Evolutionary conservation across 495 filamentous ascomycete genomes (phyloP).

Genomic region (Paragyromitra xinjiangensis): DNA sequence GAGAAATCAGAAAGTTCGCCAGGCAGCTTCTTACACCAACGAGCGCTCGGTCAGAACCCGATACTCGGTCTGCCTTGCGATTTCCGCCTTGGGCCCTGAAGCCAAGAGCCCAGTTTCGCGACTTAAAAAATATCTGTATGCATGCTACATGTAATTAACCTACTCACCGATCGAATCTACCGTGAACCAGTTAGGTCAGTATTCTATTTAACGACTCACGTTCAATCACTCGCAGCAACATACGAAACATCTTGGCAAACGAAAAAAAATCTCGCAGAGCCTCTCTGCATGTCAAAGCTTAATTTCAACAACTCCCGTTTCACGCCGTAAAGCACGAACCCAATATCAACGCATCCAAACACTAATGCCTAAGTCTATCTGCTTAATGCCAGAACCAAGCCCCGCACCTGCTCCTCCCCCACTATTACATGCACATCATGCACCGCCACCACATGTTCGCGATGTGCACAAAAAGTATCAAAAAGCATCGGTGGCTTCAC

Average conservation of each 20-base stretch:
- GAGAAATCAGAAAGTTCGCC: not conserved
- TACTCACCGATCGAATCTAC: not conserved
- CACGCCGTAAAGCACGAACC: not conserved
- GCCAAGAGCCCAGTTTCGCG: not conserved
- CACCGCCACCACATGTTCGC: slow-evolving; percentile 42
- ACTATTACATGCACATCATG: slow-evolving; percentile 45
- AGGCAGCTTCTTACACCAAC: not conserved
- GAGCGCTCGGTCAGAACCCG: not conserved
- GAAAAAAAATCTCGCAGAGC: slow-evolving; percentile 12
- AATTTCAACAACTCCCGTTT: slow-evolving; percentile 40
- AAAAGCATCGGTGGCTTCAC: slow-evolving; percentile 20
- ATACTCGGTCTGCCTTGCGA: not conserved
- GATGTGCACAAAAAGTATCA: slow-evolving; percentile 52
- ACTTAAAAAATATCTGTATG: not conserved
- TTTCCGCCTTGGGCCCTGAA: not conserved
- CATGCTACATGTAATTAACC: not conserved
- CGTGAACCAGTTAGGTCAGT: not conserved
- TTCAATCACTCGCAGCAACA: slow-evolving; percentile 17
- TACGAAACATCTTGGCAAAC: slow-evolving; percentile 10
- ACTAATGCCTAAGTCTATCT: not conserved
- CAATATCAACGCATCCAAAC: not conserved
- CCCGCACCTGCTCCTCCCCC: slow-evolving; percentile 33
- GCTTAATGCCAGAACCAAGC: slow-evolving; percentile 5
- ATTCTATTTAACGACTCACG: slow-evolving; percentile 14
- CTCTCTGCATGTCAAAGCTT: slow-evolving; percentile 51